phyloP scores from a whole-genome alignment of 2,329 filamentous ascomycete species.

The Arachnomyces sp. region DNA sequence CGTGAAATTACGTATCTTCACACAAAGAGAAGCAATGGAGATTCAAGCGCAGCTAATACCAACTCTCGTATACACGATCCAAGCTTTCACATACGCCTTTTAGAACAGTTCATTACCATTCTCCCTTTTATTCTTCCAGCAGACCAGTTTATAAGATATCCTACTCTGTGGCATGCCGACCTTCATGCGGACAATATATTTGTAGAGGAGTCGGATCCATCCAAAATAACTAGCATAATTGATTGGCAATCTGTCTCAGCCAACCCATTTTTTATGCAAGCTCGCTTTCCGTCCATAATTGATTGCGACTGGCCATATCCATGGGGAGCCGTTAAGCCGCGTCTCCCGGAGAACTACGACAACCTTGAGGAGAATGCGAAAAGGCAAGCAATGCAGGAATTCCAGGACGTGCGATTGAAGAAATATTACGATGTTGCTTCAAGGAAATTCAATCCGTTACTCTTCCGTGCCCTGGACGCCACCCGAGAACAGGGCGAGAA shows the following conservation, averaged over 20 bases:
- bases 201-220: constrained; percentile 19
- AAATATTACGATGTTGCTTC: constrained; percentile 19
- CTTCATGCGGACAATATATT: constrained; percentile 30
- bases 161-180: constrained; percentile 14
- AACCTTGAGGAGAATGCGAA: constrained; percentile 12
- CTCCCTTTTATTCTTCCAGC: constrained; percentile 16
- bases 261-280: constrained; percentile 21
- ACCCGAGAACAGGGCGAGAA: constrained; percentile 14
- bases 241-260: constrained; percentile 20
- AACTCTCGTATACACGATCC: too few relatives aligned
- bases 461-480: constrained; percentile 15
- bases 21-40: constrained; percentile 2
- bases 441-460: constrained; percentile 17
- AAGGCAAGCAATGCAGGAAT: constrained; percentile 5
- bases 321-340: constrained; percentile 18
- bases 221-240: constrained; percentile 20
- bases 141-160: constrained; percentile 1
- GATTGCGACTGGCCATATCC: constrained; percentile 18
- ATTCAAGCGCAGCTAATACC: too few relatives aligned
- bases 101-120: constrained; percentile 14
- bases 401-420: constrained; percentile 13
- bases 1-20: constrained; percentile 14
- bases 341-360: constrained; percentile 19
- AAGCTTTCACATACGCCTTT: constrained; percentile 13
- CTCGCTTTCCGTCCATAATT: constrained; percentile 18